Percentiles rank a stretch among this genome's conserved stretches.
These are phyloP conservation scores for Raphanus raphanistrum DNA, from an alignment of 345 rosid species.

Conservation along the genomic window DNA sequence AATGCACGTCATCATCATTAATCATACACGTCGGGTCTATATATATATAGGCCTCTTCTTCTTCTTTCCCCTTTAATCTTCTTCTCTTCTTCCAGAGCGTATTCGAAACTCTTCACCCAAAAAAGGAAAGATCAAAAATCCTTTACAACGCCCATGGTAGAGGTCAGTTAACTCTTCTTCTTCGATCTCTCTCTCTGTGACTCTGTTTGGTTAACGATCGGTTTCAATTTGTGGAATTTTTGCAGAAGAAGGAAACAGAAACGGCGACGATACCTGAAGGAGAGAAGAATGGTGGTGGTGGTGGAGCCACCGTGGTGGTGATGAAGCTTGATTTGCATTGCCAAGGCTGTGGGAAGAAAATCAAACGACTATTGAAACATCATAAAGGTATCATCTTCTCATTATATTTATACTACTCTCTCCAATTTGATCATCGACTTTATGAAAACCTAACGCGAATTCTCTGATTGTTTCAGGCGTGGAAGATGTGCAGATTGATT, in stretches of 20 bases:
- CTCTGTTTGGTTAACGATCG: neutral
- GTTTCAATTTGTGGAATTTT: neutral
- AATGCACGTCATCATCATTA: constrained; percentile 1
- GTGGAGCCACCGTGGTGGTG: constrained; percentile 46
- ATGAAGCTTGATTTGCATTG: constrained; percentile 84
- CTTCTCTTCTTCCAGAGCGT: constrained; percentile 33
- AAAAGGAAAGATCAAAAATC: neutral
- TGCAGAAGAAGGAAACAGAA: constrained; percentile 38
- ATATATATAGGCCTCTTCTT: constrained; percentile 18
- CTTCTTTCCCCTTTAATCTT: constrained; percentile 11
- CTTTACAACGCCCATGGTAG: constrained; percentile 38
- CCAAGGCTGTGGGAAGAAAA: constrained; percentile 83
- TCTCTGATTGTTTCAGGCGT: constrained; percentile 51
- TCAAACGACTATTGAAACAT: constrained; percentile 46
- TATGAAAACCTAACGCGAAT: constrained; percentile 2
- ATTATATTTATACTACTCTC: neutral
- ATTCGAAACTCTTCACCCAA: constrained; percentile 20
- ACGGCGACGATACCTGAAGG: constrained; percentile 37
- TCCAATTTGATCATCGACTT: neutral
- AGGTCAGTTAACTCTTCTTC: constrained; percentile 31
- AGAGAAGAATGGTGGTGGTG: constrained; percentile 39
- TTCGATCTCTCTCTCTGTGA: neutral
- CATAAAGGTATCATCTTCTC: constrained; percentile 47
- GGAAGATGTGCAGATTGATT: constrained; percentile 60
- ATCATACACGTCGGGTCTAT: constrained; percentile 24